Conservation (phyloP, 805 yeast genomes). For the Spathaspora passalidarum region DNA sequence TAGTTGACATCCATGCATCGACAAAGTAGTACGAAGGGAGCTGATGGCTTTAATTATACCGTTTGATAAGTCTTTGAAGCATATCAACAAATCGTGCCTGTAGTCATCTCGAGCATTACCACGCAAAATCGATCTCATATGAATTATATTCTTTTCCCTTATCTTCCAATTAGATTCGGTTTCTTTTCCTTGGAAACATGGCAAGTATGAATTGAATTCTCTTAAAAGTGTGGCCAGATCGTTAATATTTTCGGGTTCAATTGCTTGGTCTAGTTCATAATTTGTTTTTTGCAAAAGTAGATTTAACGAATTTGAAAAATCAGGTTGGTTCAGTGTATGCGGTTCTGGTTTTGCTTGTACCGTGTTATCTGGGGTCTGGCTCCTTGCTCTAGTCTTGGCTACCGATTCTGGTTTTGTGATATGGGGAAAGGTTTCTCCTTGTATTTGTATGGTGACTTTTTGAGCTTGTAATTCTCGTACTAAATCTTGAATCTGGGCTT, state of each 20-base stretch:
- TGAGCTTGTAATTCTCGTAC: conserved; percentile 36
- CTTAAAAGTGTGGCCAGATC: conserved; percentile 17
- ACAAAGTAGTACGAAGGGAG: conserved; percentile 82
- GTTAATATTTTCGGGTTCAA: conserved; percentile 27
- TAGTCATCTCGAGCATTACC: conserved; percentile 49
- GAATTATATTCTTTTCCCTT: conserved; percentile 62
- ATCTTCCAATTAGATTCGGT: conserved; percentile 83
- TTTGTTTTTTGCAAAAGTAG: conserved; percentile 14
- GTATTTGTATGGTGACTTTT: conserved; percentile 16
- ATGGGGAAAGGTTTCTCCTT: too few species aligned
- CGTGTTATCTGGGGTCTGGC: not conserved
- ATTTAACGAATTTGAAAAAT: not conserved
- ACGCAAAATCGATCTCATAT: conserved; percentile 56
- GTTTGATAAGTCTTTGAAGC: conserved; percentile 36
- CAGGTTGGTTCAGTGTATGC: not conserved
- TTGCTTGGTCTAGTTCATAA: conserved; percentile 39
- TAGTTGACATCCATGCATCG: conserved; percentile 71
- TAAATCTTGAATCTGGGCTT: conserved; percentile 37
- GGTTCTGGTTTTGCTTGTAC: not conserved
- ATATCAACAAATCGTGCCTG: conserved; percentile 34
- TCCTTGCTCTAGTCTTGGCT: not conserved
- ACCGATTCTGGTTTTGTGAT: too few species aligned
- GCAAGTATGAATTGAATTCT: conserved; percentile 15
- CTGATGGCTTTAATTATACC: conserved; percentile 62
- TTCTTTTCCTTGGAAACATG: conserved; percentile 65